phyloP scores from a whole-genome alignment of 2,329 filamentous ascomycete species.

The Claviceps pusilla region DNA sequence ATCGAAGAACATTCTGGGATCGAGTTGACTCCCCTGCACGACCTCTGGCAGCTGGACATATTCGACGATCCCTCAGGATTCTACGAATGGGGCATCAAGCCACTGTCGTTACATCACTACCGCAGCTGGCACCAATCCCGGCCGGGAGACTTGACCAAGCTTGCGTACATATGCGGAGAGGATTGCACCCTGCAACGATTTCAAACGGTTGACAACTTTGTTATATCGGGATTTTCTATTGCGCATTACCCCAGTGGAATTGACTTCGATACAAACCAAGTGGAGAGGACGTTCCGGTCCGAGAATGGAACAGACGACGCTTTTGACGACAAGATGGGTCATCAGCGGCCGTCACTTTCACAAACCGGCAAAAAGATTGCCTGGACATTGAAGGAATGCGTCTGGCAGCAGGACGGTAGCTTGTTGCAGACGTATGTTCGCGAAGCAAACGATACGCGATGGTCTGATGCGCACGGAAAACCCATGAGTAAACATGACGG shows the following conservation, averaged over 20 bases:
- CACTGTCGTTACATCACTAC: slow-evolving; percentile 48
- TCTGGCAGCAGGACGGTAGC: slow-evolving; percentile 29
- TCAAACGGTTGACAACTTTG: slow-evolving; percentile 35
- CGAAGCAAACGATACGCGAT: slow-evolving; percentile 35
- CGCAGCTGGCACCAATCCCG: slow-evolving; percentile 41
- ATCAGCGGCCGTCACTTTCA: slow-evolving; percentile 29
- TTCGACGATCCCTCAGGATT: slow-evolving; percentile 45
- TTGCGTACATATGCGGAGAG: slow-evolving; percentile 29
- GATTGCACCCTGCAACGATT: slow-evolving; percentile 45
- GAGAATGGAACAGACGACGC: slow-evolving; percentile 31
- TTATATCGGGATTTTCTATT: slow-evolving; percentile 45
- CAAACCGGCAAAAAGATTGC: slow-evolving; percentile 34
- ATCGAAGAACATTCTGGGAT: slow-evolving; percentile 46
- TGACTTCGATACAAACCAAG: slow-evolving; percentile 31
- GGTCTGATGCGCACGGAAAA: slow-evolving; percentile 28
- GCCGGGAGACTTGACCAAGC: slow-evolving; percentile 39
- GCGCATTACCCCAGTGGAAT: slow-evolving; percentile 38
- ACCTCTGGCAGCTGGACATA: slow-evolving; percentile 46
- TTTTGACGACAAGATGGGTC: slow-evolving; percentile 33
- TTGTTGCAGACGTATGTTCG: slow-evolving; percentile 38
- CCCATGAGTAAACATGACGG: slow-evolving; percentile 37
- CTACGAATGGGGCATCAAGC: slow-evolving; percentile 44
- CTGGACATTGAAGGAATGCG: slow-evolving; percentile 36
- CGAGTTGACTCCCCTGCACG: slow-evolving; percentile 36
- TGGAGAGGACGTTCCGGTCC: slow-evolving; percentile 37